Percentiles rank a stretch among this genome's conserved stretches.
phyloP scores from a whole-genome alignment of 2,329 filamentous ascomycete genomes.

The Microascus cirrosus region DNA sequence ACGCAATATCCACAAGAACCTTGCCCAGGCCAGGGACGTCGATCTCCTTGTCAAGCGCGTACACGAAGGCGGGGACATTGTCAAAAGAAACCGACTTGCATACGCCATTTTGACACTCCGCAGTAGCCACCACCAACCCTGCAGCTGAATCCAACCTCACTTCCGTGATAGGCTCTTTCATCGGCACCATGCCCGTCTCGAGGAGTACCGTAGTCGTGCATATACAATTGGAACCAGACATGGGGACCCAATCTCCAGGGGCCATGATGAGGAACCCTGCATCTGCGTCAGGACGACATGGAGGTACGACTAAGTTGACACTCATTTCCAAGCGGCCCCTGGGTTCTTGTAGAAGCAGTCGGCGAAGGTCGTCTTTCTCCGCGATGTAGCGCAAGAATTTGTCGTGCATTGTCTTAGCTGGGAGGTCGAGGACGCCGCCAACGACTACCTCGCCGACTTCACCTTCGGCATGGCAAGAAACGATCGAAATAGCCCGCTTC shows the following conservation, averaged over 20 bases:
- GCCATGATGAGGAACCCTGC: not conserved
- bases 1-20: not conserved
- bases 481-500: not conserved
- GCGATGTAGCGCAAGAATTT: not conserved
- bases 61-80: not conserved
- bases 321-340: not conserved
- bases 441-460: not conserved
- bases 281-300: not conserved
- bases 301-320: not conserved
- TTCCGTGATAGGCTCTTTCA: not conserved
- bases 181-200: not conserved
- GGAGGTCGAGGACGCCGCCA: not conserved
- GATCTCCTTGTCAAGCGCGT: not conserved
- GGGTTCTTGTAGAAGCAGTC: not conserved
- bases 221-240: not conserved
- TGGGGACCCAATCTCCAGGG: not conserved
- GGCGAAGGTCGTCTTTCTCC: not conserved
- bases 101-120: not conserved
- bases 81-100: not conserved
- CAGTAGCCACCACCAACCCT: not conserved
- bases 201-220: not conserved
- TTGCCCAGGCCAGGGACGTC: not conserved
- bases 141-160: not conserved
- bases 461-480: not conserved
- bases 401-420: not conserved